phyloP scores from a whole-genome alignment of 331 rosid species.

The Acacia pycnantha region DNA sequence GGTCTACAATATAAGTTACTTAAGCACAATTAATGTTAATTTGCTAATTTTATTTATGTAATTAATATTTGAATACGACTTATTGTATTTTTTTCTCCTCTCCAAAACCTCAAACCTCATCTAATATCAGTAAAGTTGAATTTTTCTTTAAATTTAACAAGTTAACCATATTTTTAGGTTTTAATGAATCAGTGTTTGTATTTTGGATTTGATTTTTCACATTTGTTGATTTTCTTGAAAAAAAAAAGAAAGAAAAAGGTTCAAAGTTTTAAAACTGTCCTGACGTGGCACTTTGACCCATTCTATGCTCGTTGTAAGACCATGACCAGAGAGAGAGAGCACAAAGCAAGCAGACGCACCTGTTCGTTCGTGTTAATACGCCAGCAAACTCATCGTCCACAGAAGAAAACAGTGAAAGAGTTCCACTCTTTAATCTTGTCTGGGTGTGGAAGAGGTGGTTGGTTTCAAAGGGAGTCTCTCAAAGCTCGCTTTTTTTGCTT shows the following conservation, averaged over 20 bases:
- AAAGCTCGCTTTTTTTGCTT: background rate
- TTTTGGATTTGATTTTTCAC: background rate
- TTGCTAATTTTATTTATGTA: no score
- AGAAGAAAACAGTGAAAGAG: background rate
- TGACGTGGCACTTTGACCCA: slow-evolving; percentile 70
- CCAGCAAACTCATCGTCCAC: slow-evolving; percentile 16
- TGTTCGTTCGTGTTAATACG: slow-evolving; percentile 2
- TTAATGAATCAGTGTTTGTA: no score
- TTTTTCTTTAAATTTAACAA: no score
- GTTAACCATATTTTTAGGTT: no score
- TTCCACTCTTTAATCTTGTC: background rate
- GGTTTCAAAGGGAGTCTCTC: background rate
- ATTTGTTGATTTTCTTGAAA: background rate
- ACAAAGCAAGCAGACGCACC: background rate
- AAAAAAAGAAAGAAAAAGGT: background rate
- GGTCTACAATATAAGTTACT: no score
- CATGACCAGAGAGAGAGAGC: slow-evolving; percentile 1
- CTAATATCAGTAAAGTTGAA: no score
- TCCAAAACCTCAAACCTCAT: no score
- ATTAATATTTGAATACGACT: no score
- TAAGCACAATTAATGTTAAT: no score
- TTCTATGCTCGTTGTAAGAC: slow-evolving; percentile 38
- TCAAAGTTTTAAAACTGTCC: background rate
- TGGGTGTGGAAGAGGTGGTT: background rate
- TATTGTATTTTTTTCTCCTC: no score